Base-by-base conservation (phyloP, 2,329 filamentous ascomycete species). In the Fusarium citri region DNA sequence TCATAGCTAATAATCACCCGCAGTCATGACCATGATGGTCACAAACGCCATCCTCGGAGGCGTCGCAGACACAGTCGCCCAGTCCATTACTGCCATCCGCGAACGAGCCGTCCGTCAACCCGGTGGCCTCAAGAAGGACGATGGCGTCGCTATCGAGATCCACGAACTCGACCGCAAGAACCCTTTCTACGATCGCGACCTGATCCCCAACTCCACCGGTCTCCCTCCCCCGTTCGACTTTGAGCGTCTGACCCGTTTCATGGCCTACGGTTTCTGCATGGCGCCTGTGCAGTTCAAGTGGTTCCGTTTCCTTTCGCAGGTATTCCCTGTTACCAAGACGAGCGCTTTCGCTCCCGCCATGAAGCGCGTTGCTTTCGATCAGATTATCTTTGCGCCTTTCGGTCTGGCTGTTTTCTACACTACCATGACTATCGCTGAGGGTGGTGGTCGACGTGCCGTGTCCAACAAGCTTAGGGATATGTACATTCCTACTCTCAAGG, bases 11-110 rank as follows among this genome's bases (percentile, higher is more conserved):
- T 50, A 31, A 56, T 26, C 41, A 63, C 40, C 54, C 63, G 23
- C 78, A 92, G 93, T 99, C 43, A 88, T 99, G 76, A 99, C 96
- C 68, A 99, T 97, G 82, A 99, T 99, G 95, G 93, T 98, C 78
- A 97, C 95, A 79, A 99, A 99, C 83, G 93, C 96, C 72, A 91
- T 98, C 59, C 89, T 99, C 63, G 94, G 94, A 83, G 96, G 96
- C 74, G 91, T 99, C 73, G 96, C 96, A 80, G 96, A 99, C 81
- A 98, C 96, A 34, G 93, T 97, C 49, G 96, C 96, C 62, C 96
- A 99, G 81, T 91, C 92, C 63, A 92, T 99, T 78, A 97, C 96
- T 5, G 89, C 94, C 22, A 88, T 97, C 64, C 91, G 92, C 63
- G 82, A 91, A 77, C 88, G 89, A 67, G 86, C 89, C 10, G 76